These are phyloP conservation scores for Solanum chiquidenum DNA, from an alignment of 257 asterid genomes.

Conservation along the genomic window DNA sequence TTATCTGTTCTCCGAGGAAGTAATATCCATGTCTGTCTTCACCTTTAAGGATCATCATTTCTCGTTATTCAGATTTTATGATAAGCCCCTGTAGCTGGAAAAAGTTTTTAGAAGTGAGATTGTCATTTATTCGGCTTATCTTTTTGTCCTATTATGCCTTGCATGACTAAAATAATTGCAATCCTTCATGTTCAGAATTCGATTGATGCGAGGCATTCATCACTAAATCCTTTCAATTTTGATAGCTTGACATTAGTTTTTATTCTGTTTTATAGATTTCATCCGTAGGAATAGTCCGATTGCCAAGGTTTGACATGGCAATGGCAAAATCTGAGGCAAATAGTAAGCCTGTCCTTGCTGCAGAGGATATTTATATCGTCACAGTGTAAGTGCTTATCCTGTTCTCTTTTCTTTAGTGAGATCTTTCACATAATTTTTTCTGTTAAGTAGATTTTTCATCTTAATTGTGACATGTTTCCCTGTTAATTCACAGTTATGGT, in stretches of 20 bases:
- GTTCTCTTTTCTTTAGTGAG: not conserved
- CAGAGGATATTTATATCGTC: constrained; percentile 77
- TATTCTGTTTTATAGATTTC: constrained; percentile 52
- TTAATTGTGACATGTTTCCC: constrained; percentile 9
- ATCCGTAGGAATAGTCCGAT: constrained; percentile 73
- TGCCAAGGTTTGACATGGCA: constrained; percentile 88
- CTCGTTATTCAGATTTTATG: not conserved
- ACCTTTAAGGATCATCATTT: not conserved
- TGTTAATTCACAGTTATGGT: constrained; percentile 63
- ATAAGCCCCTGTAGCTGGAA: not conserved
- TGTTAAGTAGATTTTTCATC: constrained; percentile 1
- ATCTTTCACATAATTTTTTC: not conserved
- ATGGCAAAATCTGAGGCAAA: constrained; percentile 78
- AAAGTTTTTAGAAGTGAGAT: not conserved
- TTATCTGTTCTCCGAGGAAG: not conserved
- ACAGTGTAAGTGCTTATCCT: constrained; percentile 52
- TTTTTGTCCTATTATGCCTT: not conserved
- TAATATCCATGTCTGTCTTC: not conserved
- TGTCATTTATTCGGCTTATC: not conserved
- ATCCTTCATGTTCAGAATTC: not conserved
- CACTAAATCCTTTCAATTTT: not conserved
- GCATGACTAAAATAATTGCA: not conserved
- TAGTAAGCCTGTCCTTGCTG: constrained; percentile 63
- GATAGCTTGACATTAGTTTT: constrained; percentile 6
- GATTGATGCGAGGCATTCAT: not conserved